These are phyloP conservation scores for Fraxinus ornus DNA, from an alignment of 305 asterid species.

Conservation along the genomic window DNA sequence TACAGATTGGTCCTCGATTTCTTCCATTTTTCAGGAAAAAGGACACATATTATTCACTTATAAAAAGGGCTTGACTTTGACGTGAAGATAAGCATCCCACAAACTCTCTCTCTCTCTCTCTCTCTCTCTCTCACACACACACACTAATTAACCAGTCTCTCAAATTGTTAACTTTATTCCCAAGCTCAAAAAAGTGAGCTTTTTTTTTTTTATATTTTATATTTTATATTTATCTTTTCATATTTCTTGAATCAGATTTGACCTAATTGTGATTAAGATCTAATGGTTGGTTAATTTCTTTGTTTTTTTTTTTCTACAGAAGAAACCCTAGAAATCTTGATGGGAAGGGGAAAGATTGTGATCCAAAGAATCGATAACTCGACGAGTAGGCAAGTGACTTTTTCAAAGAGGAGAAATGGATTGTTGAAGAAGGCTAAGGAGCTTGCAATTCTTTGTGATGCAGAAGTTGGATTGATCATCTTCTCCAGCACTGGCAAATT, in stretches of 20 bases:
- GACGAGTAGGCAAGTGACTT: slow-evolving; percentile 69
- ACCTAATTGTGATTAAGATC: slow-evolving; percentile 34
- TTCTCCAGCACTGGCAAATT: slow-evolving; percentile 68
- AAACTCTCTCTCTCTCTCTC: background rate
- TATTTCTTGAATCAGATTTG: slow-evolving; percentile 1
- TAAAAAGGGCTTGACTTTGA: slow-evolving; percentile 48
- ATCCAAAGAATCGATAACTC: slow-evolving; percentile 68
- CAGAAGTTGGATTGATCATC: slow-evolving; percentile 66
- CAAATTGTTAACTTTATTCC: slow-evolving; percentile 28
- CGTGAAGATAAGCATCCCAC: slow-evolving; percentile 23
- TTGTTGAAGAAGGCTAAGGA: slow-evolving; percentile 72
- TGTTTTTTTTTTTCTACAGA: background rate
- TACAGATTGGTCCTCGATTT: slow-evolving; percentile 35
- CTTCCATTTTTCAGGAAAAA: slow-evolving; percentile 7
- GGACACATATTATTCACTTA: slow-evolving; percentile 21
- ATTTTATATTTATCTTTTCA: no score
- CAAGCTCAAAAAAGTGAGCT: slow-evolving; percentile 37
- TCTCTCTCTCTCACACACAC: no score
- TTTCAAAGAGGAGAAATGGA: slow-evolving; percentile 75
- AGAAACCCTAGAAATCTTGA: slow-evolving; percentile 47
- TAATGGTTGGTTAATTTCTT: background rate
- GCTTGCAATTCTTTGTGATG: slow-evolving; percentile 81
- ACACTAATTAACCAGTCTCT: background rate
- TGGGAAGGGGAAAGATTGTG: slow-evolving; percentile 82
- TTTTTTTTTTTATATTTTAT: background rate